Base-by-base conservation (phyloP, 2,329 filamentous ascomycete genomes). In the Shiraia bambusicola region DNA sequence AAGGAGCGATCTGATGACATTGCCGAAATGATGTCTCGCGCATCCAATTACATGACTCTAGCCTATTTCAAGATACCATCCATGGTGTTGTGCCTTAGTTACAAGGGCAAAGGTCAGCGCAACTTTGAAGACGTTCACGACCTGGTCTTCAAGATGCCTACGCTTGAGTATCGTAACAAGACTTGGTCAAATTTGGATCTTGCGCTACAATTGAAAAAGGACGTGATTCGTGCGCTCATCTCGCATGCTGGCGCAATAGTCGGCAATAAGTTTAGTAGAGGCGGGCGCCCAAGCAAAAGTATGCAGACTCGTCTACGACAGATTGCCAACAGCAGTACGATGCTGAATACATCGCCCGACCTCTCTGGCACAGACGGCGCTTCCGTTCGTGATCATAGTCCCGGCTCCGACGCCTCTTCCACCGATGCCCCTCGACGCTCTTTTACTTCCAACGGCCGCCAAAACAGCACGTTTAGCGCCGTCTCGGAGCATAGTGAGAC, bases 101-200 rank as follows among this genome's bases (percentile, higher is more conserved):
- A 96, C 78, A 95, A 97, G 69, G 93, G 94, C 62, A 94, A 90
- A 66, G 89, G 91, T 31, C 88, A 95, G 52, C 88, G 91, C 63
- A 98, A 97, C 60, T 80, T 98, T 42, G 90, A 96, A 71, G 94
- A 98, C 68, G 86, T 98, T 12, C 92, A 98, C 70, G 86, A 97
- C 63, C 94, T 98, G 56, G 93, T 98, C 34, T 98, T 98, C 79
- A 84, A 89, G 25, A 82, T 98, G 71, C 93, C 93, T 3, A 86
- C 87, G 2, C 84, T 98, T 33, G 93, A 98, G 67, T 97, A 95
- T 73, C 83, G 89, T 50, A 98, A 98, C 77, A 98, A 98, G 76
- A 97, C 91, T 7, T 98, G 93, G 93, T 96, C 90, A 6, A 98
- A 97, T 66, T 79, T 98, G 6, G 93, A 98, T 61, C 81, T 98